Evolutionary conservation across 768 basidiomycete genomes (phyloP), one percentile per base, ranked within the genome.

Genomic region (Gautieria morchelliformis): DNA sequence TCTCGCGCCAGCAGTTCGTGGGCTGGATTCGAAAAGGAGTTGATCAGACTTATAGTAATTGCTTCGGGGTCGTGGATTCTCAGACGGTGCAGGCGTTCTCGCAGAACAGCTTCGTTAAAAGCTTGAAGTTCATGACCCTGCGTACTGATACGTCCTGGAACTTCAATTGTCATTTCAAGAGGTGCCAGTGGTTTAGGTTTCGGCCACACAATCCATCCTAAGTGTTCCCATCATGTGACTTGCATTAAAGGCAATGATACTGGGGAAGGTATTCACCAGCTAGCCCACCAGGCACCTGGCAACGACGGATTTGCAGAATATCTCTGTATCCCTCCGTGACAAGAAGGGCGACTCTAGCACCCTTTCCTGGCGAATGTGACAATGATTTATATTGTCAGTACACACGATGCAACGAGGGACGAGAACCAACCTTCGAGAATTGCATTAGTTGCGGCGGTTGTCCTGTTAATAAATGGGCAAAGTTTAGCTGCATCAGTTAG

Each of bases 401-500:
- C 22, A 45, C 58, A 27, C 17, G 27, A 10, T 4, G 15, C 19
- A 33, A 51, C 39, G 14, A n/a, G 15, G 17, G 11, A 19, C 3
- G 37, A 37, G 11, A 47, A 33, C 17, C 48, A 22, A 50, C 68
- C 67, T 62, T 69, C 68, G 32, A 69, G 61, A 32, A 69, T 61
- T 2, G 68, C 68, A 54, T 69, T 69, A n/a, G 68, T 69, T 4
- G 67, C 68, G 40, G 67, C 60, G 3, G 67, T 69, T 1, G 67
- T 60, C 52, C 67, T 66, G 53, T 5, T 5, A 45, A 24, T n/a
- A n/a, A 6, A 6, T 15, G 8, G 5, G 17, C 22, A n/a, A 15
- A 45, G 22, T n/a, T n/a, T 6, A n/a, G 5, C 44, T 45, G n/a
- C 44, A 45, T 45, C 5, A 11, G 33, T 45, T 45, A 24, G 5